Evolutionary conservation across 331 rosid genomes (phyloP).

Genomic region (Erythrophleum ivorense): DNA sequence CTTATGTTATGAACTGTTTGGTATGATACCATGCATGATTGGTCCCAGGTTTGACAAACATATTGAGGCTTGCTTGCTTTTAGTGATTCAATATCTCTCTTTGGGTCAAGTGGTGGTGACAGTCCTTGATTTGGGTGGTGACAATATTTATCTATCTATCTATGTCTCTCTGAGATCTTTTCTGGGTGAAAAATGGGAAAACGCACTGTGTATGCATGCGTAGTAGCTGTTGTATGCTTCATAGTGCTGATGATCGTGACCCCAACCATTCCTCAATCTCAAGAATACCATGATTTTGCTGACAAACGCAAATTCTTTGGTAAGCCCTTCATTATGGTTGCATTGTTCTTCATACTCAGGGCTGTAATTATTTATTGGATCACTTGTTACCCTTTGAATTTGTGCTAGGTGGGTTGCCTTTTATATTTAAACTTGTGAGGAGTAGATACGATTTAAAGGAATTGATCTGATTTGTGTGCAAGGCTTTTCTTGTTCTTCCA

Average conservation of each 20-base stretch:
- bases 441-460: neutral
- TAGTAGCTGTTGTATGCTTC: constrained; percentile 70
- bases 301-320: constrained; percentile 85
- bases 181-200: constrained; percentile 40
- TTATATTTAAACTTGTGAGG: neutral
- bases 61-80: neutral
- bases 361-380: neutral
- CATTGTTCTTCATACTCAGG: neutral
- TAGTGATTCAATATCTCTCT: neutral
- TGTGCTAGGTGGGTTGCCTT: neutral
- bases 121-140: neutral
- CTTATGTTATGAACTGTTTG: neutral
- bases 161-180: neutral
- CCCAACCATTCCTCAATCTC: constrained; percentile 84
- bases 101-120: neutral
- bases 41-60: neutral
- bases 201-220: constrained; percentile 57
- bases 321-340: constrained; percentile 25
- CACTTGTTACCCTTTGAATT: neutral
- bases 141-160: neutral
- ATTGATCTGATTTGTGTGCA: neutral
- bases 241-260: constrained; percentile 80
- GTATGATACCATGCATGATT: neutral
- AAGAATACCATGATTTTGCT: constrained; percentile 86
- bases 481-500: neutral